Evolutionary conservation across 2,329 filamentous ascomycete genomes (phyloP), one percentile per base, ranked within the genome.

Genomic region (Stachybotrys chlorohalonatus): DNA sequence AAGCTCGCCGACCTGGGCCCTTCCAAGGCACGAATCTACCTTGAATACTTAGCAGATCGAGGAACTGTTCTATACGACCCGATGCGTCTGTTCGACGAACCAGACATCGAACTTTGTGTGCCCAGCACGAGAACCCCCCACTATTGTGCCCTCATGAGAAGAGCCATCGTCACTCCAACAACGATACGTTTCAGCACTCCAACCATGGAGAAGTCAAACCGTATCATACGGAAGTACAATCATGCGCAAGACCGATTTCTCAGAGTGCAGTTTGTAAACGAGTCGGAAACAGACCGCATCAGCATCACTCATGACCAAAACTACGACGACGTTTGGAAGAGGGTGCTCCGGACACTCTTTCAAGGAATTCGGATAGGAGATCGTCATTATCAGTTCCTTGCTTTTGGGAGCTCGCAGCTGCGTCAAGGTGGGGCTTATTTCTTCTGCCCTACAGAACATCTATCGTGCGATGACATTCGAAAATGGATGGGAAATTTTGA

Each of bases 321-420:
- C 31, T 42, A 42, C 58, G 80, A 90, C 55, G 82, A 88, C 54
- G 67, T 96, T 0, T 96, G 89, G 68, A 83, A 83, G 31, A 82
- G 90, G 11, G 79, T 96, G 17, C 83, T 83, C 58, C 80, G 86
- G 51, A 81, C 86, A 0, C 74, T 97, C 64, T 78, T 73, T 49
- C 82, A 94, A 54, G 94, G 94, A 0, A 93, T 99, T 59, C 77
- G 77, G 1, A 85, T 99, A 52, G 94, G 90, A 5, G 88, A 86
- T 58, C 85, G 90, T 7, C 82, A 83, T 56, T 99, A 91, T 68
- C 82, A 93, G 61, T 97, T 97, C 59, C 81, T 99, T 31, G 94
- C 93, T 0, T 96, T 92, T 71, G 93, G 94, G 0, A 97, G 94
- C 68, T 96, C 94, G 0, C 94, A 99, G 63, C 89, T 99, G 56